Evolutionary conservation across 352 stramenopile genomes (phyloP), one percentile per base, ranked within the genome.

Genomic region (Phytophthora hybrid): DNA sequence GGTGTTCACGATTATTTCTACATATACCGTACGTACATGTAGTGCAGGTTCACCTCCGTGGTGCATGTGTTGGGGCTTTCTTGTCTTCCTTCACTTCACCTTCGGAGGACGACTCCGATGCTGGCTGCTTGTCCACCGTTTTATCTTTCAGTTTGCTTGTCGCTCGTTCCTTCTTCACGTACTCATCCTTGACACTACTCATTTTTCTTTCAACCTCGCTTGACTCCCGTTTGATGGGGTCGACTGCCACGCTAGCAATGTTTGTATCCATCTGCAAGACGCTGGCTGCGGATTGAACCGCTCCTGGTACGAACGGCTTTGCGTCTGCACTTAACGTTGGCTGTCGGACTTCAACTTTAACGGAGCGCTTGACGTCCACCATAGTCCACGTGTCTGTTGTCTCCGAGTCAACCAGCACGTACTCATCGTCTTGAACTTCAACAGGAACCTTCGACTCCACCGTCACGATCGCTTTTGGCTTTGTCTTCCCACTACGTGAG

Each of bases 41-140:
- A 46, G 6, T 46, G n/a, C 26, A 55, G 11, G 19, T 55, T 57
- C 26, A 49, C 18, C 26, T 32, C 59, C 10, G 18, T 39, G 31
- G 1, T 55, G 58, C 26, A 60, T 39, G 29, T 65, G 58, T 7
- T n/a, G 26, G 18, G 19, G 32, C 26, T 3, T 29, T 18, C 6
- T 58, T 26, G 46, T 57, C 26, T 53, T 41, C n/a, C 31, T 73
- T 68, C 31, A 58, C 34, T 11, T 57, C 31, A 47, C 41, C 60
- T 70, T 74, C 60, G 11, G 32, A 65, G n/a, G 67, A 57, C 2
- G 67, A 56, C 19, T 74, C 60, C 7, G 39, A 74, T 47, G 67
- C 21, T 14, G 55, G 0, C 18, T 73, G 66, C 32, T 34, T 49
- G 16, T 4, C 23, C 13, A 3, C 44, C 18, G 65, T 29, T 64